These are phyloP conservation scores for Pseudogymnoascus sp. DNA, from an alignment of 2,329 filamentous ascomycete species.

Conservation along the genomic window DNA sequence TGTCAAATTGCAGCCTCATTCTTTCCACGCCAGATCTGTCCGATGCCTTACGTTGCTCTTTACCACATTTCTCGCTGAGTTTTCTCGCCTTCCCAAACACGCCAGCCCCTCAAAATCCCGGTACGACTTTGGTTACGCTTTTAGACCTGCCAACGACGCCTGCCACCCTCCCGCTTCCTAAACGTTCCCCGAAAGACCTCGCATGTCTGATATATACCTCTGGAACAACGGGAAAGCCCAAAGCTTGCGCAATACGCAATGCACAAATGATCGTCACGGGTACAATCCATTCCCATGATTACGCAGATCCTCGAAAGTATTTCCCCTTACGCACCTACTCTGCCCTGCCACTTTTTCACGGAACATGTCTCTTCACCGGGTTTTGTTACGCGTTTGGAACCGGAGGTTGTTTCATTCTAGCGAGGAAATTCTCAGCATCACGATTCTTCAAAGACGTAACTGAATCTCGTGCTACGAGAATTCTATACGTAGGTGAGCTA, in stretches of 20 bases:
- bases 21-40: conserved; percentile 39
- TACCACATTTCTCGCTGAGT: conserved; percentile 34
- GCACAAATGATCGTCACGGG: conserved; percentile 32
- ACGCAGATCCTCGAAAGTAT: conserved; percentile 34
- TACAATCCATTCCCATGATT: conserved; percentile 31
- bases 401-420: conserved; percentile 36
- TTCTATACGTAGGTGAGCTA: conserved; percentile 42
- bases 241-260: conserved; percentile 37
- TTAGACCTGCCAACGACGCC: conserved; percentile 15
- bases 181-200: conserved; percentile 31
- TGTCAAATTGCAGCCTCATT: conserved; percentile 35
- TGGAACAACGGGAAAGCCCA: conserved; percentile 41
- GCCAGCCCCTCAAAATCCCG: conserved; percentile 2
- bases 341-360: conserved; percentile 42
- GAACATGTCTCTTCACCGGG: conserved; percentile 40
- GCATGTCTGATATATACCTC: conserved; percentile 40
- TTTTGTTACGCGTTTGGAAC: conserved; percentile 35
- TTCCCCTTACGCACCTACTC: conserved; percentile 40
- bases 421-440: conserved; percentile 39
- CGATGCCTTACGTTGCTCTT: conserved; percentile 24
- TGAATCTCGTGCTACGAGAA: conserved; percentile 35
- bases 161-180: conserved; percentile 26
- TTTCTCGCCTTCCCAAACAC: conserved; percentile 31
- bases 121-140: conserved; percentile 15
- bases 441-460: conserved; percentile 40